Base-by-base conservation (phyloP, 2,329 filamentous ascomycete species). In the Xylariaceae sp. region DNA sequence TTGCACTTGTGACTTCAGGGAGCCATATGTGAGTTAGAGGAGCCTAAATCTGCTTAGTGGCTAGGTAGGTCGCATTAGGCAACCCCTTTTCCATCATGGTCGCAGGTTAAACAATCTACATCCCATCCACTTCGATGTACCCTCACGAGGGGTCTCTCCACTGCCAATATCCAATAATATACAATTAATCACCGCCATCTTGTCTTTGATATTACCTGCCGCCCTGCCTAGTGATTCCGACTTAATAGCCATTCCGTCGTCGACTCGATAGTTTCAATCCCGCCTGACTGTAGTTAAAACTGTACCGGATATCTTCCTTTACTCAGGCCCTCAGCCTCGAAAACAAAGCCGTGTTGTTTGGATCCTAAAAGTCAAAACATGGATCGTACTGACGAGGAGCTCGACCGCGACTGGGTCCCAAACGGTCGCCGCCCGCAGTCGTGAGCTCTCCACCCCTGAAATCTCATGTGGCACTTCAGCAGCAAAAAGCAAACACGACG, bases 381-480 rank as follows among this genome's bases (percentile, higher is more conserved):
- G 55, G 56, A 55, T 52, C 56, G 58, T 47, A 73, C 81, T 50
- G 82, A 86, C 67, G 74, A 76, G 50, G 82, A 86, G 59, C 74
- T 85, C 58, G 79, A 87, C 59, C 76, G 76, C 57, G 81, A 86
- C 66, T 90, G 84, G 85, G 80, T 88, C 75, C 83, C 85, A 53
- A 89, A 70, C 59, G 78, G 75, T 59, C 74, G 74, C 57, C 83
- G 87, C 50, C 87, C 87, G 50, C 84, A 90, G 69, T 92, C 87
- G 86, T 92, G 72, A 63, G 86, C 78, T n/a, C n/a, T n/a, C n/a
- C n/a, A n/a, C n/a, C n/a, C n/a, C n/a, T n/a, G n/a, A n/a, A n/a
- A n/a, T n/a, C n/a, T n/a, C n/a, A n/a, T n/a, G n/a, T n/a, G n/a
- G n/a, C n/a, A n/a, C n/a, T n/a, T n/a, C n/a, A n/a, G n/a, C n/a